phyloP scores from a whole-genome alignment of 768 basidiomycete genomes.

The Hericium rajendrae region DNA sequence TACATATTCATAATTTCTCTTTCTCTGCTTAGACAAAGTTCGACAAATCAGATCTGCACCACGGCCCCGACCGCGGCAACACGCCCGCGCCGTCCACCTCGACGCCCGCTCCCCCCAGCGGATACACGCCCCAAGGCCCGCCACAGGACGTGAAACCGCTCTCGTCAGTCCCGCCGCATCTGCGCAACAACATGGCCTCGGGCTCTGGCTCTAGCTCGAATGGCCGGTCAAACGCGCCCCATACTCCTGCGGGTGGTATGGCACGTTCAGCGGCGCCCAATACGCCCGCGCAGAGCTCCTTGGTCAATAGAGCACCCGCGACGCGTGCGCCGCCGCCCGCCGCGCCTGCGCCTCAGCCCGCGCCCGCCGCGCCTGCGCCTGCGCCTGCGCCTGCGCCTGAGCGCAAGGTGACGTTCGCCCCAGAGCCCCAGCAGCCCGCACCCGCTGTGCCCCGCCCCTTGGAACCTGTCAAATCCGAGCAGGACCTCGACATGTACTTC shows the following conservation, averaged over 20 bases:
- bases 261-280: not conserved
- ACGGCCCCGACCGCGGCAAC: slow-evolving; percentile 62
- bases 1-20: not conserved
- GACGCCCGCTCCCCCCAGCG: not conserved
- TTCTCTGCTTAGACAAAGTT: slow-evolving; percentile 45
- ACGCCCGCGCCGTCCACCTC: slow-evolving; percentile 21
- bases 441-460: slow-evolving; percentile 1
- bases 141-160: slow-evolving; percentile 10
- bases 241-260: slow-evolving; percentile 4
- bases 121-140: slow-evolving; percentile 4
- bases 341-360: not conserved
- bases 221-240: slow-evolving; percentile 8
- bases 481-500: slow-evolving; percentile 36
- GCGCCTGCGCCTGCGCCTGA: not conserved
- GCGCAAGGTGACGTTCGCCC: not conserved
- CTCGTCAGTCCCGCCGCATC: slow-evolving; percentile 31
- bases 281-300: not conserved
- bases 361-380: not conserved
- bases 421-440: not conserved
- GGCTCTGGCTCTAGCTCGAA: slow-evolving; percentile 8
- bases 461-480: not conserved
- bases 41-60: slow-evolving; percentile 55
- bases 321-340: not conserved
- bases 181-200: slow-evolving; percentile 16
- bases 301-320: not conserved